phyloP scores from a whole-genome alignment of 345 rosid genomes.

The Aquilaria yunnanensis region DNA sequence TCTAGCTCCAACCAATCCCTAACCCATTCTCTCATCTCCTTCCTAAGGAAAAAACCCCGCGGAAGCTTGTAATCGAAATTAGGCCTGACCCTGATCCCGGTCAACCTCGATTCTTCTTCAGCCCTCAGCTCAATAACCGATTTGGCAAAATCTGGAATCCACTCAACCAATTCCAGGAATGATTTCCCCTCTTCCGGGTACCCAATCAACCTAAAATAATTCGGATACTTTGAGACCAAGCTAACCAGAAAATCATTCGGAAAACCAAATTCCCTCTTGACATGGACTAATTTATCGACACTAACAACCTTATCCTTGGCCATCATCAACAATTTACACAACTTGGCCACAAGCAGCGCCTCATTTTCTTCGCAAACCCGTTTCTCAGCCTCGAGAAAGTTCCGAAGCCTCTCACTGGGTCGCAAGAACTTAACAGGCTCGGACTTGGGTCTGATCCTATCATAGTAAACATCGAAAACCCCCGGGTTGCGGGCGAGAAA shows the following conservation, averaged over 20 bases:
- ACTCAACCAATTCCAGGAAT: slow-evolving; percentile 56
- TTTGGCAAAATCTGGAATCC: slow-evolving; percentile 63
- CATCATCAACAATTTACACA: slow-evolving; percentile 87
- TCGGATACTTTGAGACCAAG: slow-evolving; percentile 57
- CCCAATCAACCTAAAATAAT: slow-evolving; percentile 55
- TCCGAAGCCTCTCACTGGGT: slow-evolving; percentile 40
- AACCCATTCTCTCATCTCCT: slow-evolving; percentile 95
- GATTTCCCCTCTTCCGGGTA: slow-evolving; percentile 53
- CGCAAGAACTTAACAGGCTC: slow-evolving; percentile 50
- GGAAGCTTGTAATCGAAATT: slow-evolving; percentile 69
- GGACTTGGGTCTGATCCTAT: slow-evolving; percentile 60
- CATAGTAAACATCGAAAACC: slow-evolving; percentile 54
- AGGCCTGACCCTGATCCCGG: slow-evolving; percentile 56
- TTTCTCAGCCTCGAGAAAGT: slow-evolving; percentile 61
- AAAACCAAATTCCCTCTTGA: slow-evolving; percentile 86
- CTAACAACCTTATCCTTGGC: slow-evolving; percentile 52
- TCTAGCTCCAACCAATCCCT: slow-evolving; percentile 88
- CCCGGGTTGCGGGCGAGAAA: slow-evolving; percentile 52
- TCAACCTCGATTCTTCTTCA: slow-evolving; percentile 41
- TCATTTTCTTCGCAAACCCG: slow-evolving; percentile 46
- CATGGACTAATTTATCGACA: slow-evolving; percentile 65
- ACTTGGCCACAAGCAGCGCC: slow-evolving; percentile 51
- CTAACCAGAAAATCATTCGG: slow-evolving; percentile 65
- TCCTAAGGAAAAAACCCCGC: slow-evolving; percentile 54
- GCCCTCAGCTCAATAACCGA: slow-evolving; percentile 57